A percentile compares a stretch with the other conserved stretches of the same genome.
Conservation (phyloP, 176 grass and related monocot genomes). For the Secale cereale region DNA sequence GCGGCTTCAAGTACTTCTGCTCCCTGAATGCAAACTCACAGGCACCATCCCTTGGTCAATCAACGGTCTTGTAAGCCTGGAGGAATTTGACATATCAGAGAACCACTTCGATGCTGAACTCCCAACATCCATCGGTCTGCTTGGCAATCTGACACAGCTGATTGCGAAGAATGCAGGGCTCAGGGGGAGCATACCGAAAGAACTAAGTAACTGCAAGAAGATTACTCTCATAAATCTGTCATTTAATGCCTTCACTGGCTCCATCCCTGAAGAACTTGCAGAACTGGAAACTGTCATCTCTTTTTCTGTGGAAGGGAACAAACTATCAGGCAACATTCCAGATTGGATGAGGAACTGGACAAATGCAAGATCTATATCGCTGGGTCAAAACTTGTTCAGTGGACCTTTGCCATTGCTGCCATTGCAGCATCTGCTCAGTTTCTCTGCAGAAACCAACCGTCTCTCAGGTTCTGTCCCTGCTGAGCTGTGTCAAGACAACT, state of each 20-base stretch:
- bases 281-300: slow-evolving; percentile 44
- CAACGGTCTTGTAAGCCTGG: slow-evolving; percentile 61
- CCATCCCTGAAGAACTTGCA: slow-evolving; percentile 65
- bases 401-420: slow-evolving; percentile 64
- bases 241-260: slow-evolving; percentile 62
- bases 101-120: slow-evolving; percentile 73
- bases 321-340: slow-evolving; percentile 68
- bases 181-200: slow-evolving; percentile 62
- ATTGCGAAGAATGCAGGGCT: slow-evolving; percentile 66
- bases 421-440: slow-evolving; percentile 54
- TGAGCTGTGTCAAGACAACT: slow-evolving; percentile 61
- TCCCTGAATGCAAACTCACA: slow-evolving; percentile 64
- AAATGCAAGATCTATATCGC: slow-evolving; percentile 45
- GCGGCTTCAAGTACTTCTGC: slow-evolving; percentile 53
- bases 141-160: slow-evolving; percentile 57
- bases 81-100: slow-evolving; percentile 80
- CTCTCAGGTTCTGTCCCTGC: slow-evolving; percentile 70
- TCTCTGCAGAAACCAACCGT: slow-evolving; percentile 79
- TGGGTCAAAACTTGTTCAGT: slow-evolving; percentile 64
- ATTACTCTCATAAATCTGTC: slow-evolving; percentile 59
- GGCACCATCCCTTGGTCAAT: slow-evolving; percentile 64
- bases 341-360: slow-evolving; percentile 77
- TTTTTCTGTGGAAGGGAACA: slow-evolving; percentile 71
- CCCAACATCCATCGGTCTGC: slow-evolving; percentile 52
- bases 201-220: slow-evolving; percentile 77